phyloP scores from a whole-genome alignment of 129 eudicot genomes.

The Daucus carota region DNA sequence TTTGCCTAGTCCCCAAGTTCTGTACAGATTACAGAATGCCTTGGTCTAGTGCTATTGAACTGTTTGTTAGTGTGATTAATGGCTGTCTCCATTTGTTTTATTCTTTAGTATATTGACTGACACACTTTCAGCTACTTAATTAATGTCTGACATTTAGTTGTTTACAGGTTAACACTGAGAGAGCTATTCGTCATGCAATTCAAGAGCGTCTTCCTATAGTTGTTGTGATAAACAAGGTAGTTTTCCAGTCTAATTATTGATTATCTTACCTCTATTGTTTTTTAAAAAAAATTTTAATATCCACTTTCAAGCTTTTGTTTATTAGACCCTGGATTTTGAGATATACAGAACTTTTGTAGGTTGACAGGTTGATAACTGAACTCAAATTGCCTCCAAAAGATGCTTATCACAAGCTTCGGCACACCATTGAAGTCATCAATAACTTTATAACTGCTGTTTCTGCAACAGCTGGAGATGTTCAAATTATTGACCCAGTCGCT shows the following conservation, averaged over 20 bases:
- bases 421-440: constrained; percentile 82
- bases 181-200: constrained; percentile 96
- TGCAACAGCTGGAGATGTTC: constrained; percentile 90
- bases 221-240: constrained; percentile 93
- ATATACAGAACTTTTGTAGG: constrained; percentile 35
- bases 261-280: background rate
- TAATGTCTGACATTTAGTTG: constrained; percentile 1
- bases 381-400: constrained; percentile 93
- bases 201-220: constrained; percentile 94
- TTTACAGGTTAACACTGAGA: constrained; percentile 85
- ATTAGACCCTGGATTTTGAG: background rate
- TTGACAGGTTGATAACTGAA: constrained; percentile 90
- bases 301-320: background rate
- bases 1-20: no score
- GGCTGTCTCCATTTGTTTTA: background rate
- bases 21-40: no score
- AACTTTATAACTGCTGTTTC: constrained; percentile 82
- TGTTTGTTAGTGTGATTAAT: background rate
- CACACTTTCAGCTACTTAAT: background rate
- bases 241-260: background rate
- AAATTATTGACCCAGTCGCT: constrained; percentile 62
- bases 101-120: background rate
- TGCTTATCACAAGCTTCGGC: constrained; percentile 86
- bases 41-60: background rate
- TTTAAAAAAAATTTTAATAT: no score